Evolutionary conservation across 148 eudicot species (phyloP).

Genomic region (Camellia granthamiana): DNA sequence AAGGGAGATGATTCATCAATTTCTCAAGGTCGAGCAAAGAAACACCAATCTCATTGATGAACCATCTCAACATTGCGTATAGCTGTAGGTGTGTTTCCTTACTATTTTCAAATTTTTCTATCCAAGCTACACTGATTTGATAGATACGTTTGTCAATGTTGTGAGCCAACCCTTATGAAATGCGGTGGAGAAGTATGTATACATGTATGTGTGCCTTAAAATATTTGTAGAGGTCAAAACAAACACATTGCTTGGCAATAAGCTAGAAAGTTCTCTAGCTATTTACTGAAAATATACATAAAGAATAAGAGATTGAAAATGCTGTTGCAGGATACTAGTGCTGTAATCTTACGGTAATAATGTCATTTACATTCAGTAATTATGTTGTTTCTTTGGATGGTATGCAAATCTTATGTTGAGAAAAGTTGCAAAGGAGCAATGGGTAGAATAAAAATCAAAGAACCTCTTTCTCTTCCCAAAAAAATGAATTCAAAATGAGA

Average conservation of each 20-base stretch:
- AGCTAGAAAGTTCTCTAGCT: constrained; percentile 12
- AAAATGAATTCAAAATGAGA: not conserved
- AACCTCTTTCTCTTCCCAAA: not conserved
- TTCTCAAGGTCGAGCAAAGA: constrained; percentile 74
- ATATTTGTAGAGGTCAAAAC: constrained; percentile 1
- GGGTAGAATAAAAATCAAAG: not conserved
- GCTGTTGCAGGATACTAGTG: not conserved
- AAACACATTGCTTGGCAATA: constrained; percentile 10
- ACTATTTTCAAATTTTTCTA: not conserved
- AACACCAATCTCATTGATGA: constrained; percentile 64
- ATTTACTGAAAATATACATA: not conserved
- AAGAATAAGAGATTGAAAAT: not conserved
- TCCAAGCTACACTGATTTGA: not conserved
- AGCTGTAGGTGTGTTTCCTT: not conserved
- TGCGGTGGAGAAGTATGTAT: not conserved
- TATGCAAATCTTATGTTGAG: not conserved
- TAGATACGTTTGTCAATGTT: not conserved
- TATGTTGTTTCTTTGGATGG: constrained; percentile 1
- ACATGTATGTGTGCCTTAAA: not conserved
- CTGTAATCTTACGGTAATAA: not conserved
- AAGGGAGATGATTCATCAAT: constrained; percentile 49
- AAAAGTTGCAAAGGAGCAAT: not conserved
- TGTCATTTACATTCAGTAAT: not conserved
- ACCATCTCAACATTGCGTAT: not conserved
- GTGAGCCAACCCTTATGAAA: not conserved